Conservation (phyloP, 208 protist genomes). For the Leishmania amazonensis region DNA sequence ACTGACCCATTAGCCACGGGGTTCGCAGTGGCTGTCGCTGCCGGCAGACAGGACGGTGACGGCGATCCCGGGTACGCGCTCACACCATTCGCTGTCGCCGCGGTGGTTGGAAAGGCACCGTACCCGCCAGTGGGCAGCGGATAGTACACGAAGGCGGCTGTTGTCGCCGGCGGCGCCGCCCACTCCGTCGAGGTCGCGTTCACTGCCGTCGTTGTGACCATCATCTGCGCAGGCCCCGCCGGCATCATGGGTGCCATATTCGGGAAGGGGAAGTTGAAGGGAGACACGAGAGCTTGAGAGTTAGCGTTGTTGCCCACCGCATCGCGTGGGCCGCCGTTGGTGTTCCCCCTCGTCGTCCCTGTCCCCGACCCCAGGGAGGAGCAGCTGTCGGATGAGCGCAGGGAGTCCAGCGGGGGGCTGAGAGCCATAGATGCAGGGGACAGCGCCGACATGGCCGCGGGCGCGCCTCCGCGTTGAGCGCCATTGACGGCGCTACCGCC, state of each 20-base stretch:
- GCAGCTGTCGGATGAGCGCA: constrained; percentile 23
- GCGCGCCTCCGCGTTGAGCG: not conserved
- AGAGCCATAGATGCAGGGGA: constrained; percentile 25
- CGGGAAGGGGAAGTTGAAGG: constrained; percentile 8
- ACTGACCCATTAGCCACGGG: not conserved
- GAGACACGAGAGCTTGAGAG: not conserved
- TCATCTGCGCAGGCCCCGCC: not conserved
- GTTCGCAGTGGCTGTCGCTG: not conserved
- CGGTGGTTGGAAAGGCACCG: not conserved
- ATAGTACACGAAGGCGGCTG: constrained; percentile 24
- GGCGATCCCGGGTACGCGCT: not conserved
- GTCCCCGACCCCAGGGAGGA: constrained; percentile 13
- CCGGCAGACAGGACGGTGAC: not conserved
- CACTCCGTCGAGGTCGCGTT: constrained; percentile 10
- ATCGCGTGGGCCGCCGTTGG: not conserved
- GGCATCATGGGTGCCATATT: constrained; percentile 11
- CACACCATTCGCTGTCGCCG: not conserved
- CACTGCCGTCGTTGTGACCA: not conserved
- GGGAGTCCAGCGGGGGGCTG: constrained; percentile 21
- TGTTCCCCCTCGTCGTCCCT: not conserved
- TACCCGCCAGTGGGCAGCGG: constrained; percentile 12
- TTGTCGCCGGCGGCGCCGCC: not conserved
- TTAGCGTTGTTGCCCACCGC: not conserved
- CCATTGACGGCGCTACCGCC: constrained; percentile 1
- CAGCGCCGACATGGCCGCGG: not conserved